Conservation (phyloP, 2,329 filamentous ascomycete species). For the Teratosphaeria zuluensis region DNA sequence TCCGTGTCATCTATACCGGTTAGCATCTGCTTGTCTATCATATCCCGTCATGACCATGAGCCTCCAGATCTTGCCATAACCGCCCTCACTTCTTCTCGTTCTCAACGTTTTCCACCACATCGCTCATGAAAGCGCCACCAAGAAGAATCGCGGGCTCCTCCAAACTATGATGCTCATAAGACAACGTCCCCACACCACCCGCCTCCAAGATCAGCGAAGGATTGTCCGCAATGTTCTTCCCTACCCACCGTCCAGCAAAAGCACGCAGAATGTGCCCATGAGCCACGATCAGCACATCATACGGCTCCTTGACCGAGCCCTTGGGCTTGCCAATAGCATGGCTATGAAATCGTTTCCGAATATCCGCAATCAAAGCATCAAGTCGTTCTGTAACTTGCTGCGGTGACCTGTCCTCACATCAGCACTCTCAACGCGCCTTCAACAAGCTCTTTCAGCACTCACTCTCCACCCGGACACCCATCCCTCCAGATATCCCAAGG, state of each 20-base stretch:
- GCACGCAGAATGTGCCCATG: slow-evolving; percentile 84
- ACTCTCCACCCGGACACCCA: slow-evolving; percentile 67
- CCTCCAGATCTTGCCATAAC: too few relatives aligned
- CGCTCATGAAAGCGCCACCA: slow-evolving; percentile 42
- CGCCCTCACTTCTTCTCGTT: slow-evolving; percentile 5
- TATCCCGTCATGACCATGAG: not conserved
- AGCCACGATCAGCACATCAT: slow-evolving; percentile 70
- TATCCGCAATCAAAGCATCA: slow-evolving; percentile 66
- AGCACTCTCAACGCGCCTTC: not conserved
- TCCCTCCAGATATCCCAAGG: slow-evolving; percentile 83
- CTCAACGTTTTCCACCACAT: slow-evolving; percentile 35
- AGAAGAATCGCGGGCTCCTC: slow-evolving; percentile 43
- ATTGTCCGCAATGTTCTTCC: slow-evolving; percentile 62
- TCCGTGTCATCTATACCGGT: not conserved
- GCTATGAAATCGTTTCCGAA: slow-evolving; percentile 45
- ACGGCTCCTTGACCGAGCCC: slow-evolving; percentile 27
- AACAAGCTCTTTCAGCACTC: slow-evolving; percentile 17
- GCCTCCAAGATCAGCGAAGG: slow-evolving; percentile 72
- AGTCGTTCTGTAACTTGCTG: slow-evolving; percentile 62
- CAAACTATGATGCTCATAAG: slow-evolving; percentile 41
- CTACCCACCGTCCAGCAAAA: slow-evolving; percentile 79
- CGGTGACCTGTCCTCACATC: slow-evolving; percentile 45
- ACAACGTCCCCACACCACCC: slow-evolving; percentile 42
- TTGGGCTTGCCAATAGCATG: slow-evolving; percentile 45
- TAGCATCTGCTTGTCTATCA: not conserved